phyloP scores from a whole-genome alignment of 495 filamentous ascomycete genomes.

The Penicillium chermesinum region DNA sequence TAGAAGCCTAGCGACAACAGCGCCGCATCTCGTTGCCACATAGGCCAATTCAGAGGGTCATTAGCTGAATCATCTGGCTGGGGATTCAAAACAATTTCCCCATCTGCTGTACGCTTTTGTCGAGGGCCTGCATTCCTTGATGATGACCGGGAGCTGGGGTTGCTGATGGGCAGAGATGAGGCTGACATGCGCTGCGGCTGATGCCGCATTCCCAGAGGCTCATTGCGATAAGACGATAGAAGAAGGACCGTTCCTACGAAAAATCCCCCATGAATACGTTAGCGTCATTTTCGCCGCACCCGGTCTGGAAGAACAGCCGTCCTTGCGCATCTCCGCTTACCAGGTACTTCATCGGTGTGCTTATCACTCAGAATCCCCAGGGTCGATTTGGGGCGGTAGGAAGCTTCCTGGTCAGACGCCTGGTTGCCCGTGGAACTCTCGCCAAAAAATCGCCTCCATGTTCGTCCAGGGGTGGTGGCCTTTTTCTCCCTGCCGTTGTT shows the following conservation, averaged over 20 bases:
- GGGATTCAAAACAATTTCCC: conserved; percentile 81
- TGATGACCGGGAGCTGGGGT: conserved; percentile 39
- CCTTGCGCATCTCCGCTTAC: conserved; percentile 42
- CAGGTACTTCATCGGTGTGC: conserved; percentile 86
- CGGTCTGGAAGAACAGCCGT: neutral
- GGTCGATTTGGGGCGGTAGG: conserved; percentile 56
- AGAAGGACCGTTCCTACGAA: conserved; percentile 71
- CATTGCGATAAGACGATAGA: conserved; percentile 68
- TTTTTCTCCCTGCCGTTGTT: neutral
- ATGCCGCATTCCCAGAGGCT: conserved; percentile 74
- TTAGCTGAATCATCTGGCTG: conserved; percentile 89
- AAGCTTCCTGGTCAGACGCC: conserved; percentile 4
- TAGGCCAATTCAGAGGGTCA: conserved; percentile 90
- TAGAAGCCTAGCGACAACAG: conserved; percentile 84
- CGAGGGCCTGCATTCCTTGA: conserved; percentile 33
- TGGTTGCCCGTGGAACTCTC: conserved; percentile 1
- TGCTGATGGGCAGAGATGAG: conserved; percentile 64
- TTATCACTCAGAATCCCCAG: conserved; percentile 81
- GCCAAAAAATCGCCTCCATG: conserved; percentile 22
- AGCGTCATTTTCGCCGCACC: too few species aligned
- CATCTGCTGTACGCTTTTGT: conserved; percentile 75
- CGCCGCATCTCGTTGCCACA: conserved; percentile 75
- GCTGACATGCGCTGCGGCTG: conserved; percentile 68
- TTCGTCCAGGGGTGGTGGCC: neutral
- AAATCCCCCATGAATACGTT: too few species aligned